Conservation (phyloP, 2,329 filamentous ascomycete genomes). For the Emergomyces africanus region DNA sequence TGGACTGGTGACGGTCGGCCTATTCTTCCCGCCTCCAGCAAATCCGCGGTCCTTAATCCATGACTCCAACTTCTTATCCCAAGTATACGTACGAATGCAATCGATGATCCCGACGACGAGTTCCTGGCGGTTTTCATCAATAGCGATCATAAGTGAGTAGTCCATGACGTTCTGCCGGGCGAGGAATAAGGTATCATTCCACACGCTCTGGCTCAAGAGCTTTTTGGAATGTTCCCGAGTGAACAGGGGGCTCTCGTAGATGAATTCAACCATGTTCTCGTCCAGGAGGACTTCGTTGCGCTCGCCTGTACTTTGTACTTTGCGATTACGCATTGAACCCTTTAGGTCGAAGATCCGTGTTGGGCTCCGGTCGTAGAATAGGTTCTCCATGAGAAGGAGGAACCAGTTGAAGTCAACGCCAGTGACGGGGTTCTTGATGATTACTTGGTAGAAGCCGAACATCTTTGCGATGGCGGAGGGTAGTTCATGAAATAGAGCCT, state of each 20-base stretch:
- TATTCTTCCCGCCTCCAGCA: constrained; percentile 62
- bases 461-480: constrained; percentile 98
- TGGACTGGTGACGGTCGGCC: constrained; percentile 90
- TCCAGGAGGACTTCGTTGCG: constrained; percentile 93
- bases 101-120: constrained; percentile 97
- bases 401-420: constrained; percentile 92
- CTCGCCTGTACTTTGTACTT: constrained; percentile 90
- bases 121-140: constrained; percentile 80
- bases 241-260: constrained; percentile 93
- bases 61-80: constrained; percentile 99
- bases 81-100: constrained; percentile 96
- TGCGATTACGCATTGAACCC: constrained; percentile 96
- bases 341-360: constrained; percentile 92
- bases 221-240: constrained; percentile 94
- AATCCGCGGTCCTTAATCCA: constrained; percentile 98
- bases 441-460: constrained; percentile 95
- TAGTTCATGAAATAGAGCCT: constrained; percentile 87
- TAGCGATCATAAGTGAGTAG: constrained; percentile 96
- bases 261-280: constrained; percentile 98
- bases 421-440: constrained; percentile 87
- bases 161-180: constrained; percentile 98
- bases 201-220: constrained; percentile 77
- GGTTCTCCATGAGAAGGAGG: constrained; percentile 88
- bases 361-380: constrained; percentile 89
- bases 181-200: constrained; percentile 94